A percentile compares a stretch with the other conserved stretches of the same genome.
Conservation (phyloP, 441 rosid genomes). For the Kokia cookei region DNA sequence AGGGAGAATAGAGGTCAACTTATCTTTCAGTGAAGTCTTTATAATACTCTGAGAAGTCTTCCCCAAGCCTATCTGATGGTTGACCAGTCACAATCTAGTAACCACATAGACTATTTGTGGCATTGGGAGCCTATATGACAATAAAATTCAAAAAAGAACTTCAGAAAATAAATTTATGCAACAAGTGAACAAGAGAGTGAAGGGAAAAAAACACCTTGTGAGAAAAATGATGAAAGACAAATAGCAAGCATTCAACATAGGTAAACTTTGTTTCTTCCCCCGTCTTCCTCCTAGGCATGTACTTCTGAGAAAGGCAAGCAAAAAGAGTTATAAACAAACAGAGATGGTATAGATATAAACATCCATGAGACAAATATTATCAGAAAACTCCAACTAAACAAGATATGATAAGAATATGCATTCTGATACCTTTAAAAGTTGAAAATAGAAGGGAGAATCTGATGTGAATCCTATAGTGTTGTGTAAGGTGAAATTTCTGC, state of each 20-base stretch:
- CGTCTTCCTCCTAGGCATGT: constrained; percentile 85
- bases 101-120: constrained; percentile 88
- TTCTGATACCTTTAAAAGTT: constrained; percentile 64
- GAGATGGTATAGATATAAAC: neutral
- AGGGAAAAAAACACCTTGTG: constrained; percentile 40
- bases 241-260: constrained; percentile 85
- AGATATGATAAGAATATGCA: neutral
- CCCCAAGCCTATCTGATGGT: constrained; percentile 98
- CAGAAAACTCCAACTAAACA: neutral
- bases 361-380: neutral
- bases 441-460: constrained; percentile 79
- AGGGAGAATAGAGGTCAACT: neutral
- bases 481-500: constrained; percentile 89
- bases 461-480: constrained; percentile 86
- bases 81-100: constrained; percentile 97
- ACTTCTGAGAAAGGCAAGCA: constrained; percentile 40
- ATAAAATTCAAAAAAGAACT: constrained; percentile 21
- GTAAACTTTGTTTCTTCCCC: constrained; percentile 95
- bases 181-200: neutral
- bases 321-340: neutral
- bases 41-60: constrained; percentile 83
- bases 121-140: constrained; percentile 83
- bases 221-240: constrained; percentile 81
- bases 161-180: neutral
- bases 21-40: constrained; percentile 90